Conservation (phyloP, 1,284 basidiomycete genomes). For the Microstroma glucosiphilum region DNA sequence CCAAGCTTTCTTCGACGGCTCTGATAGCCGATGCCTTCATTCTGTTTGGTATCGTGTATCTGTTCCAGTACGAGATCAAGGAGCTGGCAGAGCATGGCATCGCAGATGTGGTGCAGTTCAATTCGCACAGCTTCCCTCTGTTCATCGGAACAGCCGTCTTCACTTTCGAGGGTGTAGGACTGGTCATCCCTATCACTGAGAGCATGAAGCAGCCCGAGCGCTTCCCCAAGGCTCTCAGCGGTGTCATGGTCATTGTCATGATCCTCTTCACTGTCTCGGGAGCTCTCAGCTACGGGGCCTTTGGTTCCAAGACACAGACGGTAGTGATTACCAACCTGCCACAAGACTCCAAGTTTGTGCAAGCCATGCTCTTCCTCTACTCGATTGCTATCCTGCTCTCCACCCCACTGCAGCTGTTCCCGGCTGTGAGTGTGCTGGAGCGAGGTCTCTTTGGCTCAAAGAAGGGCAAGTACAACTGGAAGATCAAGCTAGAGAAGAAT, state of each 20-base stretch:
- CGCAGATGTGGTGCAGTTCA: conserved; percentile 79
- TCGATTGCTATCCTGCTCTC: conserved; percentile 81
- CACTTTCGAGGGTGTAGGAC: conserved; percentile 93
- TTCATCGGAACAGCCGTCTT: conserved; percentile 96
- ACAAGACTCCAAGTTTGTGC: conserved; percentile 75
- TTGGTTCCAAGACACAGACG: conserved; percentile 79
- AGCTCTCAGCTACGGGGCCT: conserved; percentile 77
- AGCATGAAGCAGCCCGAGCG: conserved; percentile 84
- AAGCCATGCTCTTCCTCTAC: conserved; percentile 62
- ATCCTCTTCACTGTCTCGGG: conserved; percentile 83
- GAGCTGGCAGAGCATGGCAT: conserved; percentile 33
- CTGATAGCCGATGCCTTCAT: conserved; percentile 94
- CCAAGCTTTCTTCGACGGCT: conserved; percentile 82
- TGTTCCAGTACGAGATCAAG: conserved; percentile 46
- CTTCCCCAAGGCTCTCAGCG: conserved; percentile 80
- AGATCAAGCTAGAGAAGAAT: conserved; percentile 79
- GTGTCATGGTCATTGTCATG: conserved; percentile 79
- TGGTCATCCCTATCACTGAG: conserved; percentile 95
- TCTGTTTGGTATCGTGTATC: conserved; percentile 63
- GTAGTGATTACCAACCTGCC: conserved; percentile 94
- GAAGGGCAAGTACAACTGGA: conserved; percentile 68
- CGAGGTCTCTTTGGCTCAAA: conserved; percentile 75
- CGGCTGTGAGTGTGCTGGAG: conserved; percentile 92
- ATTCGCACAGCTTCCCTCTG: conserved; percentile 77
- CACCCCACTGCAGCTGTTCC: conserved; percentile 84